These are phyloP conservation scores for Chaetomium sp. DNA, from an alignment of 2,329 filamentous ascomycete species.

Conservation along the genomic window DNA sequence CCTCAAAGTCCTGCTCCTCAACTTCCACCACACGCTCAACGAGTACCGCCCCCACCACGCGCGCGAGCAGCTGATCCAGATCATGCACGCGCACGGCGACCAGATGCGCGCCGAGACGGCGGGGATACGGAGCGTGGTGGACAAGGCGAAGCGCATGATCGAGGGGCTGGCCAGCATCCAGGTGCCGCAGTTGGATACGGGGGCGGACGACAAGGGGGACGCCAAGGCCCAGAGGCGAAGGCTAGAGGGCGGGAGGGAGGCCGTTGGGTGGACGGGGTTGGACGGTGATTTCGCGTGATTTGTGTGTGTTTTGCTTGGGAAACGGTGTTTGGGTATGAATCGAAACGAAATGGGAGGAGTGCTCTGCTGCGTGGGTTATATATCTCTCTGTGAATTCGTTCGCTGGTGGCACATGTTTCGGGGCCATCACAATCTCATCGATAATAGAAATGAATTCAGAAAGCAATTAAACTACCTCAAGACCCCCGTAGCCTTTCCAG, in stretches of 20 bases:
- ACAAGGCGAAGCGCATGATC: constrained; percentile 73
- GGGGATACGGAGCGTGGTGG: constrained; percentile 65
- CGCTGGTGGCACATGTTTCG: neutral
- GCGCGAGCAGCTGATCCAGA: constrained; percentile 78
- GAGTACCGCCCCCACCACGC: constrained; percentile 94
- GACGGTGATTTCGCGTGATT: constrained; percentile 29
- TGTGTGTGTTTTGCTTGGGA: neutral
- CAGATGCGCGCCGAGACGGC: constrained; percentile 72
- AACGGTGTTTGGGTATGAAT: neutral
- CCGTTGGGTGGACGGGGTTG: constrained; percentile 31
- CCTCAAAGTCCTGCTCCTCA: constrained; percentile 79
- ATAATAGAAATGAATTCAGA: constrained; percentile 2
- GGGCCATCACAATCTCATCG: neutral
- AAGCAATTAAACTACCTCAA: neutral
- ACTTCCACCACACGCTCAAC: constrained; percentile 91
- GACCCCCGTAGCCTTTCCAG: neutral
- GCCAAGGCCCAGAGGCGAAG: constrained; percentile 21
- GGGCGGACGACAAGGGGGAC: constrained; percentile 30
- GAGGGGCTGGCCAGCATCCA: constrained; percentile 64
- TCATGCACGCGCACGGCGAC: constrained; percentile 85
- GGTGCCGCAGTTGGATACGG: constrained; percentile 35
- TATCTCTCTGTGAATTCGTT: neutral
- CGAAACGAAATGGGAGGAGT: neutral
- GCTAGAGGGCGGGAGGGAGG: constrained; percentile 17
- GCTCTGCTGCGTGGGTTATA: neutral